These are phyloP conservation scores for Arthrobotrys conoides DNA, from an alignment of 2,329 filamentous ascomycete species.

Conservation along the genomic window DNA sequence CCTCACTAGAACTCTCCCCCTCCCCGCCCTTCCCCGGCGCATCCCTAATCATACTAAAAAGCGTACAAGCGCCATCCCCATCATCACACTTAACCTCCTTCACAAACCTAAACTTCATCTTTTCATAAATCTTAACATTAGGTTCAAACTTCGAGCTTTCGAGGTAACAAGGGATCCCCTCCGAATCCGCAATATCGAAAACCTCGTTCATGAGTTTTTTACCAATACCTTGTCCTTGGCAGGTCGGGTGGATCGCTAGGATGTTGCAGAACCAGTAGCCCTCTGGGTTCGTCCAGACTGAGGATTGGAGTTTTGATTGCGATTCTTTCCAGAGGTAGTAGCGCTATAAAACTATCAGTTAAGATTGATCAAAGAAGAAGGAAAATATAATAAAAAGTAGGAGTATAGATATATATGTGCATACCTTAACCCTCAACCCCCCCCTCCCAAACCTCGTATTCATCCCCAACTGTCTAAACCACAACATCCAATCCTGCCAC, in stretches of 20 bases:
- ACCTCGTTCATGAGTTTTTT: constrained; percentile 76
- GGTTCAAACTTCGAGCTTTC: constrained; percentile 78
- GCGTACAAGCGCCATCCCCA: constrained; percentile 72
- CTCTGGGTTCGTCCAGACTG: constrained; percentile 76
- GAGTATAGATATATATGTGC: constrained; percentile 50
- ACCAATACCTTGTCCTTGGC: constrained; percentile 78
- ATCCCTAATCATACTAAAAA: constrained; percentile 71
- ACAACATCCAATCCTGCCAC: constrained; percentile 77
- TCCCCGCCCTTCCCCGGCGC: constrained; percentile 63
- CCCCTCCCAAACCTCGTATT: constrained; percentile 79
- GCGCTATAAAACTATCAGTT: too few relatives aligned
- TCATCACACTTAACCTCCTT: constrained; percentile 79
- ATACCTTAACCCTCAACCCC: constrained; percentile 75
- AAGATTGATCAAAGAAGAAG: too few relatives aligned
- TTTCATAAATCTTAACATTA: constrained; percentile 79
- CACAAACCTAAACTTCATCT: constrained; percentile 77
- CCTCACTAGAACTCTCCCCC: constrained; percentile 20
- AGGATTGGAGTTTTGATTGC: constrained; percentile 74
- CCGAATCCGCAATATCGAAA: constrained; percentile 75
- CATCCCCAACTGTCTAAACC: constrained; percentile 76
- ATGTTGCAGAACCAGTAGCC: constrained; percentile 86
- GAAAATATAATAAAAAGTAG: constrained; percentile 26
- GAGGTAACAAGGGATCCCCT: constrained; percentile 77
- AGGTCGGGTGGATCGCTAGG: constrained; percentile 76
- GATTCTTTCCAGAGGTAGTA: constrained; percentile 81